Percentiles rank a stretch among this genome's conserved stretches.
phyloP scores from a whole-genome alignment of 345 rosid genomes.

The Ceriops zippeliana region DNA sequence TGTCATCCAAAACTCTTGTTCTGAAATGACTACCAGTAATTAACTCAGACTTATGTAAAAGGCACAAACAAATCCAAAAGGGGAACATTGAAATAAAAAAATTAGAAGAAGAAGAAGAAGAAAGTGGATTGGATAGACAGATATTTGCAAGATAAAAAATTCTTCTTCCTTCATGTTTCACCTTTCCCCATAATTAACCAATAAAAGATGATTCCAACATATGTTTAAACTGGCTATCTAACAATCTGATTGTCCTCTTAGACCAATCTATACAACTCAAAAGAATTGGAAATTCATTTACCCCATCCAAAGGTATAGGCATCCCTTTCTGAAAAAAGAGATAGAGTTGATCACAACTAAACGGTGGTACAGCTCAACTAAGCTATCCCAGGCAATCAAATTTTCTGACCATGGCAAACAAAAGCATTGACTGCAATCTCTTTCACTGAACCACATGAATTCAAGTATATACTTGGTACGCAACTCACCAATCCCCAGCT shows the following conservation, averaged over 20 bases:
- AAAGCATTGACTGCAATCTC: background rate
- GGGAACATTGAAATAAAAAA: background rate
- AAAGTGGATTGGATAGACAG: too few species aligned
- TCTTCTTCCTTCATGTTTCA: background rate
- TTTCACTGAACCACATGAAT: too few species aligned
- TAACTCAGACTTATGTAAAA: background rate
- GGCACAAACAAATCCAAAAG: background rate
- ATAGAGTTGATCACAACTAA: too few species aligned
- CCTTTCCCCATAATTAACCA: background rate
- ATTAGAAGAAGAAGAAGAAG: background rate
- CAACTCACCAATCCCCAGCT: too few species aligned
- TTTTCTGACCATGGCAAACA: background rate
- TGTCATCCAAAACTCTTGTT: constrained; percentile 60
- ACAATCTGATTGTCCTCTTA: too few species aligned
- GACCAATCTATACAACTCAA: too few species aligned
- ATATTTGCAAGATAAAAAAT: background rate
- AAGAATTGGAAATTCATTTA: too few species aligned
- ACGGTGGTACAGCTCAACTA: background rate
- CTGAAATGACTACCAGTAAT: constrained; percentile 44
- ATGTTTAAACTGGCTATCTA: background rate
- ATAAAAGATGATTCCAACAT: background rate
- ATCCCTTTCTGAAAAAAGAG: too few species aligned
- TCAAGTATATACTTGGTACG: too few species aligned
- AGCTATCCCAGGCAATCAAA: background rate
- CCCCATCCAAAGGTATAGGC: too few species aligned